Evolutionary conservation across 495 filamentous ascomycete species (phyloP), one percentile per base, ranked within the genome.

Genomic region (Astrothelium subdiscretum): DNA sequence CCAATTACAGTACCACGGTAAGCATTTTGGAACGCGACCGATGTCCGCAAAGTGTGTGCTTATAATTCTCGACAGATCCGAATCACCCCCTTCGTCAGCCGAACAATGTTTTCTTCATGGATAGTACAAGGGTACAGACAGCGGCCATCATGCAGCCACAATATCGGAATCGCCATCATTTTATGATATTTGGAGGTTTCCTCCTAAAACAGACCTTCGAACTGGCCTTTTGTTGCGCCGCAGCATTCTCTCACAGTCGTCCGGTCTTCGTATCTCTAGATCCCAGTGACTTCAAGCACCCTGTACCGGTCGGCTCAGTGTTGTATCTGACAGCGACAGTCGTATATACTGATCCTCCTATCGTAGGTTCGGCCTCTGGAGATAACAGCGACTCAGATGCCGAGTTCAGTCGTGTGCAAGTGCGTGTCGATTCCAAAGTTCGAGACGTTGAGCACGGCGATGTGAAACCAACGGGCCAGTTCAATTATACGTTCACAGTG

Each of bases 161-260:
- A 72, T 84, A 90, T 69, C 85, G 89, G 35, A 92, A 92, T 72
- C 78, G 88, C 2, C 88, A 92, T 75, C 87, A 89, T 67, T 91
- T 91, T 76, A 91, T 91, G 89, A 91, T 95, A 58, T 95, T 92
- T 68, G 90, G 90, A 26, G 90, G 90, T 22, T 92, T 89, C 72
- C 82, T 92, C 0, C 78, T 95, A 0, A 90, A 90, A 70, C 83
- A 87, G 64, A 87, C 87, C 3, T 92, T 92, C 68, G 90, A 95
- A 73, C 79, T 95, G 1, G 88, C 90, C n/a, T 95, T 95, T 75
- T 90, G 86, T 72, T 90, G 87, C 70, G 87, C 85, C n/a, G 88
- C 90, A 0, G 83, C 86, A 3, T 88, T 89, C 65, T 81, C 89
- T 0, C 88, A 91, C 70, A 76, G 81, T 0, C 78, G 88, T 0